These are phyloP conservation scores for Leccinum variicolor DNA, from an alignment of 768 basidiomycete species.

Conservation along the genomic window DNA sequence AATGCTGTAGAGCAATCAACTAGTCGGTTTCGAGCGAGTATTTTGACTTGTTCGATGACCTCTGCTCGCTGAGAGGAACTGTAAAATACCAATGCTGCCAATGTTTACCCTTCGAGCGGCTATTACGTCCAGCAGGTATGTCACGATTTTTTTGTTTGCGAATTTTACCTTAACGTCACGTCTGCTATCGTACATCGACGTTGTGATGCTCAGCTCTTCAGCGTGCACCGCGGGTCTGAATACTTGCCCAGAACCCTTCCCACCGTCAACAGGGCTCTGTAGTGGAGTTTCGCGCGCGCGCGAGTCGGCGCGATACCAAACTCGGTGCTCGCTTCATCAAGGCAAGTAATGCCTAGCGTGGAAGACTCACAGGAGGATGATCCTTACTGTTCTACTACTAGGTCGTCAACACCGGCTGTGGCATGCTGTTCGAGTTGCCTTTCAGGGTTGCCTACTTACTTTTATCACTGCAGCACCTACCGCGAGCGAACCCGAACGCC, in stretches of 20 bases:
- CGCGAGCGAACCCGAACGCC: not conserved
- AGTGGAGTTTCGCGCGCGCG: conserved; percentile 52
- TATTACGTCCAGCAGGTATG: conserved; percentile 57
- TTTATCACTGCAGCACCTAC: not conserved
- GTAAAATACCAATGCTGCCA: conserved; percentile 36
- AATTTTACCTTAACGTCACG: too few relatives aligned
- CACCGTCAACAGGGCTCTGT: conserved; percentile 41
- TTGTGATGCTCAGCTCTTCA: conserved; percentile 46
- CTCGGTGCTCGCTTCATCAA: conserved; percentile 49
- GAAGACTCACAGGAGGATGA: not conserved
- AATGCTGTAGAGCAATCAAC: conserved; percentile 41
- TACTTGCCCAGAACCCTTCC: conserved; percentile 63
- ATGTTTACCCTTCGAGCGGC: conserved; percentile 54
- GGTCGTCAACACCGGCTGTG: conserved; percentile 48
- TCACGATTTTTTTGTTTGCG: too few relatives aligned
- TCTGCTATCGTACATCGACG: not conserved
- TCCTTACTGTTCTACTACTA: conserved; percentile 14
- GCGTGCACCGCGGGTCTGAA: conserved; percentile 54
- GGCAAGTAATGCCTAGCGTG: conserved; percentile 26
- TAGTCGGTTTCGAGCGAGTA: conserved; percentile 56
- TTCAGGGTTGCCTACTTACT: conserved; percentile 39
- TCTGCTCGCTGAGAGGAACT: not conserved
- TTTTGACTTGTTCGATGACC: not conserved
- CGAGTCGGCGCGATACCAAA: conserved; percentile 3
- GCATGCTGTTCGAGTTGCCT: conserved; percentile 49